phyloP scores from a whole-genome alignment of 257 asterid species.

The Forsythia viridissima region DNA sequence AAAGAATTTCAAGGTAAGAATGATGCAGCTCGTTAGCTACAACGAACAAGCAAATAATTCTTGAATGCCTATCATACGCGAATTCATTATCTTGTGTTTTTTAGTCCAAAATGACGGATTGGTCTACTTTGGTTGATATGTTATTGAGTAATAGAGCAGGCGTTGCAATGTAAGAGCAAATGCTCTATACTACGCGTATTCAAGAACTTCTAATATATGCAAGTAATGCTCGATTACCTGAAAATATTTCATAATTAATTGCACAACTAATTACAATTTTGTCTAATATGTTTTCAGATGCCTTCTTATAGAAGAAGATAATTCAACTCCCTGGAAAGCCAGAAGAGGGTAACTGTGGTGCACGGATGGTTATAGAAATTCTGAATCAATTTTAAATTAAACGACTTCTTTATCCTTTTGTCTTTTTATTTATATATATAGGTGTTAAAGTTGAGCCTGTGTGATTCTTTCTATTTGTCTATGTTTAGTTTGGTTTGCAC shows the following conservation, averaged over 20 bases:
- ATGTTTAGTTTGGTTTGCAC: background rate
- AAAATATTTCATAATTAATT: background rate
- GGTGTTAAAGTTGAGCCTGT: background rate
- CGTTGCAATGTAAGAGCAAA: background rate
- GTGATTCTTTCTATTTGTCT: background rate
- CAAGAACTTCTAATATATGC: background rate
- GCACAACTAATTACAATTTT: background rate
- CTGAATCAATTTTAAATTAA: conserved; percentile 28
- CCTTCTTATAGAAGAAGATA: conserved; percentile 10
- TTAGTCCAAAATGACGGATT: background rate
- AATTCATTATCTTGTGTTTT: background rate
- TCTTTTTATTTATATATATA: background rate
- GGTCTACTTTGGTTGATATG: background rate
- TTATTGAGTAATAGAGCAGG: background rate
- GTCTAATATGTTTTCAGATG: conserved; percentile 23
- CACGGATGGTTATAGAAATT: conserved; percentile 20
- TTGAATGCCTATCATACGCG: background rate
- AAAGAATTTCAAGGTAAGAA: background rate
- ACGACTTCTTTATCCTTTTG: conserved; percentile 12
- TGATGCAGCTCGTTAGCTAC: background rate
- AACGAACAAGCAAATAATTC: background rate
- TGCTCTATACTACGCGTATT: background rate
- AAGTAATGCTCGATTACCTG: background rate
- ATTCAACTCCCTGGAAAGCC: conserved; percentile 12
- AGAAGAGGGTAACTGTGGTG: conserved; percentile 4